These are phyloP conservation scores for Kingdonia uniflora DNA, from an alignment of 164 flowering plant species.

Conservation along the genomic window DNA sequence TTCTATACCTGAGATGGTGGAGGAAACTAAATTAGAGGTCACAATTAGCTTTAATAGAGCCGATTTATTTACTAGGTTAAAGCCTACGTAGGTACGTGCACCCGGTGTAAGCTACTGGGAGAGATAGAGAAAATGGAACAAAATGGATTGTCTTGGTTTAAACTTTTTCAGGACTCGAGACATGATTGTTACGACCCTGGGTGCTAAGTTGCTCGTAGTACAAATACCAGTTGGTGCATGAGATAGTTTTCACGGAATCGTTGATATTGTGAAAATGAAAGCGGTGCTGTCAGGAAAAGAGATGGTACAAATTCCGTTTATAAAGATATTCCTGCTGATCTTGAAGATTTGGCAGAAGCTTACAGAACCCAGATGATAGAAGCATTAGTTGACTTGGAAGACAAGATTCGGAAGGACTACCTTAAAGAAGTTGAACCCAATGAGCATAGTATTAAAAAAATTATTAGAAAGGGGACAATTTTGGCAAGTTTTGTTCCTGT, in stretches of 20 bases:
- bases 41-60: too few relatives aligned
- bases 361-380: slow-evolving; percentile 68
- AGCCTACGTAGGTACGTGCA: too few relatives aligned
- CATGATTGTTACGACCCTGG: slow-evolving; percentile 91
- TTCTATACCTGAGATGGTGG: too few relatives aligned
- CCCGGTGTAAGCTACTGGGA: too few relatives aligned
- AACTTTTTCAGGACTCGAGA: slow-evolving; percentile 88
- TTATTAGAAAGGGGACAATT: slow-evolving; percentile 81
- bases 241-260: slow-evolving; percentile 68
- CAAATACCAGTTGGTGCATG: slow-evolving; percentile 91
- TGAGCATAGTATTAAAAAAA: slow-evolving; percentile 60
- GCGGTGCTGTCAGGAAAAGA: slow-evolving; percentile 93
- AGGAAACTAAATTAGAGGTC: too few relatives aligned
- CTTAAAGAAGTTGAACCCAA: slow-evolving; percentile 87
- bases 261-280: slow-evolving; percentile 87
- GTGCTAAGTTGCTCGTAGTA: slow-evolving; percentile 83
- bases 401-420: slow-evolving; percentile 69
- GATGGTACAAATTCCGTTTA: slow-evolving; percentile 69
- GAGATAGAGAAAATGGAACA: too few relatives aligned
- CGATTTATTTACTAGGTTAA: too few relatives aligned
- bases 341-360: slow-evolving; percentile 59
- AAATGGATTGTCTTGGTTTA: slow-evolving; percentile 97
- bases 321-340: slow-evolving; percentile 76
- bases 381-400: slow-evolving; percentile 72
- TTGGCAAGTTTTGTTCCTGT: slow-evolving; percentile 69